Evolutionary conservation across 2,329 filamentous ascomycete species (phyloP).

Genomic region (Seiridium cupressi): DNA sequence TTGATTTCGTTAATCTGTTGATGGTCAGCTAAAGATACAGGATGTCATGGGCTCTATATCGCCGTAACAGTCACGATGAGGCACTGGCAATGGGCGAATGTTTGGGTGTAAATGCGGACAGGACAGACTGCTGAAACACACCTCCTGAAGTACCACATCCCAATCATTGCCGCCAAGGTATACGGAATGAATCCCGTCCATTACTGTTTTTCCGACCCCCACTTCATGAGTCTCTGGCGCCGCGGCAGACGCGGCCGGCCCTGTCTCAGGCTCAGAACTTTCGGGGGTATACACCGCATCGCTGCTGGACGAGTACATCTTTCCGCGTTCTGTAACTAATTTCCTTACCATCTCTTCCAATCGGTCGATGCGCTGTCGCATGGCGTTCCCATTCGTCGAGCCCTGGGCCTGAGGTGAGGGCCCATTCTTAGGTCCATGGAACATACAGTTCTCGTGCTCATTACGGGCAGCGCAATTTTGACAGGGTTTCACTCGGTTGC

Average conservation of each 20-base stretch:
- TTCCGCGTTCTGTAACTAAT: constrained; percentile 13
- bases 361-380: constrained; percentile 19
- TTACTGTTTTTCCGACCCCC: constrained; percentile 14
- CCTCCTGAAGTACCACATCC: constrained; percentile 23
- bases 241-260: background rate
- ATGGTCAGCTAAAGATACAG: constrained; percentile 7
- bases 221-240: background rate
- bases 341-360: constrained; percentile 18
- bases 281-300: background rate
- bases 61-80: no score
- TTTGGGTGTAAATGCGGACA: no score
- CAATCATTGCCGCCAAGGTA: constrained; percentile 20
- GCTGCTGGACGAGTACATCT: background rate
- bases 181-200: constrained; percentile 20
- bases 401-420: background rate
- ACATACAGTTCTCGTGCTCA: constrained; percentile 18
- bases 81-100: no score
- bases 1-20: constrained; percentile 24
- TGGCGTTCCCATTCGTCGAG: constrained; percentile 10
- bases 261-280: background rate
- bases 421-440: constrained; percentile 16
- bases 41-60: no score
- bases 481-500: constrained; percentile 25
- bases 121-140: background rate
- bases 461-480: constrained; percentile 23